These are phyloP conservation scores for Eurotiales sp. DNA, from an alignment of 2,329 filamentous ascomycete species.

Conservation along the genomic window DNA sequence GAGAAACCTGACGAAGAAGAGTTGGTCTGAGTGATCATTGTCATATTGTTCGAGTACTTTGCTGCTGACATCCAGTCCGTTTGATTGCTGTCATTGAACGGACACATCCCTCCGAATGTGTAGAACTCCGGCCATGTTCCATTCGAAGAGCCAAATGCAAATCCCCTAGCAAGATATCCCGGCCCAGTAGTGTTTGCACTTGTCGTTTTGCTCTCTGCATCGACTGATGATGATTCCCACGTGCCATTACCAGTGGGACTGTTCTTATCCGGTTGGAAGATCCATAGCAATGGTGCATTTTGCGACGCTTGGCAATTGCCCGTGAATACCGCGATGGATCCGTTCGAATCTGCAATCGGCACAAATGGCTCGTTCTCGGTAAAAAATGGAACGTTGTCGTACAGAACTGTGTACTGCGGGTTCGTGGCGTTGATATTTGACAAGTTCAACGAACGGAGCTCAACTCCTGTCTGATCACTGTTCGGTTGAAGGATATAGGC, in stretches of 20 bases:
- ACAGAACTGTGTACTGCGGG: conserved; percentile 29
- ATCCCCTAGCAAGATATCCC: conserved; percentile 57
- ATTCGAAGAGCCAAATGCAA: conserved; percentile 63
- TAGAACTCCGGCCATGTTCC: conserved; percentile 54
- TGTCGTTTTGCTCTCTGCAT: conserved; percentile 26
- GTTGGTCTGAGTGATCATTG: conserved; percentile 48
- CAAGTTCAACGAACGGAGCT: conserved; percentile 64
- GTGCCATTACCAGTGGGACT: conserved; percentile 48
- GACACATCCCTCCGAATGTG: conserved; percentile 89
- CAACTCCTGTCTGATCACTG: conserved; percentile 42
- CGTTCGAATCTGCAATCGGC: conserved; percentile 63
- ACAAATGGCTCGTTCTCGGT: conserved; percentile 62
- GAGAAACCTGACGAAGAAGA: conserved; percentile 19
- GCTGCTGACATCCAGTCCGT: conserved; percentile 64
- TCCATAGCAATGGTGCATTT: conserved; percentile 62
- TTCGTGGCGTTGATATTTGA: conserved; percentile 54
- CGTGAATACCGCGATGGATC: conserved; percentile 68
- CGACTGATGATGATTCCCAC: conserved; percentile 48
- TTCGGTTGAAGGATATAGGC: conserved; percentile 67
- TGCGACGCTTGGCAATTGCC: conserved; percentile 64
- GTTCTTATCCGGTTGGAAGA: conserved; percentile 51
- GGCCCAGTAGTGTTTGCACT: conserved; percentile 40
- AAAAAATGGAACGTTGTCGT: conserved; percentile 32
- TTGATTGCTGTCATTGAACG: conserved; percentile 41
- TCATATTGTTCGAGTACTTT: conserved; percentile 77